Evolutionary conservation across 257 asterid species (phyloP), one percentile per base, ranked within the genome.

Genomic region (Nicotiana tomentosiformis): DNA sequence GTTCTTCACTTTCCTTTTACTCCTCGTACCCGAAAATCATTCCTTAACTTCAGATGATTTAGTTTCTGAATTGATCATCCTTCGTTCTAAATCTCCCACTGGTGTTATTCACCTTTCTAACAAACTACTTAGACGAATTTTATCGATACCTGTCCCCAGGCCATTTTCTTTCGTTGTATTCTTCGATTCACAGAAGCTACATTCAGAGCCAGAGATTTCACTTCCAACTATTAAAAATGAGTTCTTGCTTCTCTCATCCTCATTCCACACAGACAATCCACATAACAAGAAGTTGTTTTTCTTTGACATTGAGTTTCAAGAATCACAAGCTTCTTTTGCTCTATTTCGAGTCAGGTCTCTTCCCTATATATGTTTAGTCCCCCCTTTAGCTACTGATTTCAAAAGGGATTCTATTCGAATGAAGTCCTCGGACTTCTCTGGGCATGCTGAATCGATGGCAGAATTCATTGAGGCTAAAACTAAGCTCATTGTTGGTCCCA

Each of bases 361-460:
- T 9, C 98, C 99, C 62, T 93, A 93, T 86, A 88, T 92, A 62
- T 94, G 96, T 77, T 89, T 94, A 4, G 80, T 93, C 10, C 95
- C 98, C 16, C 87, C 91, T 66, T 35, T 90, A 4, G 97, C 97
- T 23, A 65, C 64, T 11, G 92, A 94, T 70, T 78, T 86, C 29
- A 87, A 88, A 67, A 79, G 86, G 3, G 95, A 91, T 7, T 84
- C 97, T 0, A 43, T 91, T 77, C 92, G 87, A 67, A 94, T 94
- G 99, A 98, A 93, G 18, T 82, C 91, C 65, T 83, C 90, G 1
- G 98, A 88, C 88, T 91, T 82, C 39, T 84, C 94, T 0, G 66
- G 97, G 18, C 74, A 87, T 8, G 98, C 98, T 0, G 98, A 96
- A 3, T 90, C 98, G 61, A 96, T 96, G 98, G 89, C 95, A 0